A percentile compares a stretch with the other conserved stretches of the same genome.
Evolutionary conservation across 768 basidiomycete genomes (phyloP).

Genomic region (Gyrodon lividus): DNA sequence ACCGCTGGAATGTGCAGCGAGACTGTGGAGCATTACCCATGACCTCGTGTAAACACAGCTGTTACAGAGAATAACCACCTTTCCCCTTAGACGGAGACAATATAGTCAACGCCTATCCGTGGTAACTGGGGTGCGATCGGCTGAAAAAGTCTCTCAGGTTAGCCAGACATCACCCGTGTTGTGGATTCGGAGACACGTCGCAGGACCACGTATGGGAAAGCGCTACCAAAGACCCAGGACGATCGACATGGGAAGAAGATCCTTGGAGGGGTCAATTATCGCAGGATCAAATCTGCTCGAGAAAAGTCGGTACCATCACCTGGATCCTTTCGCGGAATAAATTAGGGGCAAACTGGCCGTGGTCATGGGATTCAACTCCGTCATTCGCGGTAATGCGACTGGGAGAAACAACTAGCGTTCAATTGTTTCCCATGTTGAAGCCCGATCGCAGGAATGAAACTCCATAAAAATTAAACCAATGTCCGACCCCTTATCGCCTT

Average conservation of each 20-base stretch:
- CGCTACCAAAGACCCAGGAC: neutral
- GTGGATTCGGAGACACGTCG: neutral
- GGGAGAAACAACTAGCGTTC: neutral
- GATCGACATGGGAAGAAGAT: neutral
- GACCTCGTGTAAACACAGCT: too few relatives aligned
- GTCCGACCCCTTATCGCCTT: neutral
- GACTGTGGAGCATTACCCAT: too few relatives aligned
- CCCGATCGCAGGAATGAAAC: neutral
- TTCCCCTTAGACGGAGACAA: conserved; percentile 5
- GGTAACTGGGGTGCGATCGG: neutral
- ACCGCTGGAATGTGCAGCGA: too few relatives aligned
- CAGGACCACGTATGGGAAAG: neutral
- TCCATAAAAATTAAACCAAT: neutral
- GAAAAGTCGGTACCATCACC: neutral
- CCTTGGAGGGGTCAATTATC: neutral
- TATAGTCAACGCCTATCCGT: neutral
- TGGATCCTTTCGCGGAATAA: neutral
- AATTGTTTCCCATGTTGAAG: neutral
- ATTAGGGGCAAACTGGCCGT: neutral
- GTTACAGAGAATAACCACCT: too few relatives aligned
- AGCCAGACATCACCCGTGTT: neutral
- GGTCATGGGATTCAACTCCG: neutral
- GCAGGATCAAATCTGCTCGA: neutral
- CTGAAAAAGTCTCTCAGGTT: neutral
- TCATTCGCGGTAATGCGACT: neutral